Evolutionary conservation across 768 basidiomycete species (phyloP).

Genomic region (Boletus reticulatus): DNA sequence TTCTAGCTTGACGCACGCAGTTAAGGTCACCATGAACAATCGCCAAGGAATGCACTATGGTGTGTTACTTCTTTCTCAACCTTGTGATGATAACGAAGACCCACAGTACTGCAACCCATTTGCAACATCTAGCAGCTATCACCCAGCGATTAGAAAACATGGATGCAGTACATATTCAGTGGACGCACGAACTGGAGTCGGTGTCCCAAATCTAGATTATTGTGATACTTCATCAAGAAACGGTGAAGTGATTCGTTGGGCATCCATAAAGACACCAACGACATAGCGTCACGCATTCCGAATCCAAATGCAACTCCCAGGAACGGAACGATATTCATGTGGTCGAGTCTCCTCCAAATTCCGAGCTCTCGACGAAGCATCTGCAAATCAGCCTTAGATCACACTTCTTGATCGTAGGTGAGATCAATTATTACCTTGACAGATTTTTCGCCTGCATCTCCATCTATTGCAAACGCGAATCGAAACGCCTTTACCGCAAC

Average conservation of each 20-base stretch:
- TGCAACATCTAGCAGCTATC: conserved; percentile 13
- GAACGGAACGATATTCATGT: conserved; percentile 26
- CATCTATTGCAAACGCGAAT: conserved; percentile 1
- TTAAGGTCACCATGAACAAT: conserved; percentile 21
- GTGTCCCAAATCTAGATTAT: neutral
- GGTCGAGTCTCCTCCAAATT: conserved; percentile 26
- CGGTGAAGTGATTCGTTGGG: conserved; percentile 21
- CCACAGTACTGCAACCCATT: conserved; percentile 15
- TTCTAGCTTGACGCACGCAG: conserved; percentile 1
- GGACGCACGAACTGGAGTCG: conserved; percentile 14
- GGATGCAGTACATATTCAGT: neutral
- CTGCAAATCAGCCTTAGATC: neutral
- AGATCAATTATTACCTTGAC: neutral
- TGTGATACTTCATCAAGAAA: conserved; percentile 9
- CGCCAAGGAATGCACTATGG: conserved; percentile 12
- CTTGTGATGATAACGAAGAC: neutral
- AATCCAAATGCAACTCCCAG: conserved; percentile 14
- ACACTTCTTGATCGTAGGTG: neutral
- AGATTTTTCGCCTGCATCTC: neutral
- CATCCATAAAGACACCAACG: conserved; percentile 33
- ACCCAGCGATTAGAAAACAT: conserved; percentile 15
- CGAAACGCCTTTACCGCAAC: conserved; percentile 23
- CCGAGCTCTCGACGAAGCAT: conserved; percentile 27
- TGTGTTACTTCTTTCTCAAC: neutral
- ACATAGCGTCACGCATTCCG: conserved; percentile 18